Conservation (phyloP, 2,329 filamentous ascomycete genomes). For the Verticillium alfalfae region DNA sequence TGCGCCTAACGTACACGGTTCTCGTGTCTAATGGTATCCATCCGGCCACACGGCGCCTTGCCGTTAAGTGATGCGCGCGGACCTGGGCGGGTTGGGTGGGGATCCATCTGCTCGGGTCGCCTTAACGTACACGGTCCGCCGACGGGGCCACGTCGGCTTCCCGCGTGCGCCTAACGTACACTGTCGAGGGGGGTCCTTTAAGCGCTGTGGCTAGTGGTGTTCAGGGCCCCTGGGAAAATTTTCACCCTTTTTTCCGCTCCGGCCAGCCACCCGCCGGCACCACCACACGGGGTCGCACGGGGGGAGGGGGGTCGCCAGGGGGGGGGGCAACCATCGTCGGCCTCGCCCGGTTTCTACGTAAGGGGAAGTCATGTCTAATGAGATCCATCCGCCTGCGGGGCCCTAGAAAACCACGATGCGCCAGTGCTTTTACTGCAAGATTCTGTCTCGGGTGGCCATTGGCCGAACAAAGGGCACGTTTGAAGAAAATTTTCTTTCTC, state of each 20-base stretch:
- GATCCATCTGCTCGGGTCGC: conserved; percentile 11
- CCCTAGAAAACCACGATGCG: background rate
- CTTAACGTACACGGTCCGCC: conserved; percentile 12
- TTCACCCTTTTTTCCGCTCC: conserved; percentile 2
- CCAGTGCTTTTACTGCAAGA: background rate
- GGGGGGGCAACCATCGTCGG: background rate
- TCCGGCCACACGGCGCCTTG: conserved; percentile 10
- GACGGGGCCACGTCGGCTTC: conserved; percentile 9
- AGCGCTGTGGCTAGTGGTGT: background rate
- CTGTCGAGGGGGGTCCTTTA: conserved; percentile 2
- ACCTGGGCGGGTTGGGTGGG: conserved; percentile 2
- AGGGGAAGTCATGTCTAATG: conserved; percentile 12
- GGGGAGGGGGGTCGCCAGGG: background rate
- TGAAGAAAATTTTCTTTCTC: background rate
- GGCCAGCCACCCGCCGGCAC: conserved; percentile 7
- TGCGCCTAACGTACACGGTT: conserved; percentile 13
- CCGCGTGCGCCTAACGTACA: conserved; percentile 5
- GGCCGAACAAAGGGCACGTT: background rate
- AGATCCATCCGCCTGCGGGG: conserved; percentile 6
- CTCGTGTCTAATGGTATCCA: conserved; percentile 13
- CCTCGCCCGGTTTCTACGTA: conserved; percentile 12
- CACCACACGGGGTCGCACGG: conserved; percentile 6
- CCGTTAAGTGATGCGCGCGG: conserved; percentile 8
- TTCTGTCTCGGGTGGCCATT: background rate
- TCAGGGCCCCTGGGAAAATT: conserved; percentile 1